Percentiles rank a stretch among this genome's conserved stretches.
Conservation (phyloP, 495 filamentous ascomycete species). For the Xylaria castorea region DNA sequence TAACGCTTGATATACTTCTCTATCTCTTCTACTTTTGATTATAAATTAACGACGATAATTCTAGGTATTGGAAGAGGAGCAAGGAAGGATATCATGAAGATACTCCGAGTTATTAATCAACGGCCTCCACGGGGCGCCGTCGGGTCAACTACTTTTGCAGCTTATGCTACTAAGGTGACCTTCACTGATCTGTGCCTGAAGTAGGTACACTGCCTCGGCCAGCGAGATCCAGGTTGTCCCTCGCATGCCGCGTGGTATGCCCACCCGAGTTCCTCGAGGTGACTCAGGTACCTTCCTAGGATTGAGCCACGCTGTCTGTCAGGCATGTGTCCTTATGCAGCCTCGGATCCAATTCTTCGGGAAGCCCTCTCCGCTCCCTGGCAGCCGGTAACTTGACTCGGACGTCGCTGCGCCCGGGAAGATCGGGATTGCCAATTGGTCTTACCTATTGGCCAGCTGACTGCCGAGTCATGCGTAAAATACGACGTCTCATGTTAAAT, state of each 20-base stretch:
- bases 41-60: background rate
- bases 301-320: background rate
- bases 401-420: conserved; percentile 21
- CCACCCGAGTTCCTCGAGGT: conserved; percentile 7
- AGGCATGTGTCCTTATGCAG: background rate
- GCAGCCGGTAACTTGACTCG: conserved; percentile 3
- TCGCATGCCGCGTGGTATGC: conserved; percentile 17
- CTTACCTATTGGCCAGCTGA: conserved; percentile 25
- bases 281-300: background rate
- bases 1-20: background rate
- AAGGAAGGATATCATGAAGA: background rate
- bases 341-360: conserved; percentile 18
- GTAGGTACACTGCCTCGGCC: conserved; percentile 5
- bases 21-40: background rate
- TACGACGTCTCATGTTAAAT: conserved; percentile 15
- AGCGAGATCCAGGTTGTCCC: background rate
- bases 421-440: conserved; percentile 17
- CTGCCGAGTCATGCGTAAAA: conserved; percentile 11
- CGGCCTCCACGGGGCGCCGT: background rate
- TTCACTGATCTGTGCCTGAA: conserved; percentile 6
- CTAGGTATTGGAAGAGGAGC: background rate
- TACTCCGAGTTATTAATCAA: background rate
- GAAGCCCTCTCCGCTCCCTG: background rate
- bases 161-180: background rate
- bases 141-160: background rate